Conservation (phyloP, 208 protist genomes). For the Trypanosoma conorhini region DNA sequence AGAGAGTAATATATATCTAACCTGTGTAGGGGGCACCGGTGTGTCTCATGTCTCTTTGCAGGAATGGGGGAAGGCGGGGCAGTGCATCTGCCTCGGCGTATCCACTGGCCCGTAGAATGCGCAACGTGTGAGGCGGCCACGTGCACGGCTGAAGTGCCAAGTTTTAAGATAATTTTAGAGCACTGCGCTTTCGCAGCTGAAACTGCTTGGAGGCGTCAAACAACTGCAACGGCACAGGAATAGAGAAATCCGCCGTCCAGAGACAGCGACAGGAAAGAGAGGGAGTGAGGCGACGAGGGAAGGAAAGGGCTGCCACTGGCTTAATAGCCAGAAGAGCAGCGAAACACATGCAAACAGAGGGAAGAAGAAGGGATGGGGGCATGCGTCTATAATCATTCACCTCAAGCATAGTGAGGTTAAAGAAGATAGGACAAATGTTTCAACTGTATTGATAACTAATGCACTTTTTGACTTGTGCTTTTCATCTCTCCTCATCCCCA, state of each 20-base stretch:
- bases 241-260: background rate
- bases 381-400: no score
- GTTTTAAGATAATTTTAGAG: background rate
- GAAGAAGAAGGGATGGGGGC: no score
- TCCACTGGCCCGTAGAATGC: background rate
- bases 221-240: background rate
- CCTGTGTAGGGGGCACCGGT: background rate
- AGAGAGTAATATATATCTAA: background rate
- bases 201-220: background rate
- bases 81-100: background rate
- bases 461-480: constrained; percentile 21
- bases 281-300: background rate
- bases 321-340: no score
- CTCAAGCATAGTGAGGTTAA: no score
- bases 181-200: background rate
- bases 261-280: background rate
- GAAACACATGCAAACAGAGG: no score
- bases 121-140: background rate
- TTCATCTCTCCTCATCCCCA: background rate
- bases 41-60: background rate
- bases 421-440: no score
- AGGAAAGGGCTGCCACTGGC: no score
- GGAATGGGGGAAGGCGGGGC: background rate
- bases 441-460: no score
- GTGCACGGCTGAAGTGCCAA: background rate